Evolutionary conservation across 1,284 basidiomycete species (phyloP).

Genomic region (Fomes fomentarius): DNA sequence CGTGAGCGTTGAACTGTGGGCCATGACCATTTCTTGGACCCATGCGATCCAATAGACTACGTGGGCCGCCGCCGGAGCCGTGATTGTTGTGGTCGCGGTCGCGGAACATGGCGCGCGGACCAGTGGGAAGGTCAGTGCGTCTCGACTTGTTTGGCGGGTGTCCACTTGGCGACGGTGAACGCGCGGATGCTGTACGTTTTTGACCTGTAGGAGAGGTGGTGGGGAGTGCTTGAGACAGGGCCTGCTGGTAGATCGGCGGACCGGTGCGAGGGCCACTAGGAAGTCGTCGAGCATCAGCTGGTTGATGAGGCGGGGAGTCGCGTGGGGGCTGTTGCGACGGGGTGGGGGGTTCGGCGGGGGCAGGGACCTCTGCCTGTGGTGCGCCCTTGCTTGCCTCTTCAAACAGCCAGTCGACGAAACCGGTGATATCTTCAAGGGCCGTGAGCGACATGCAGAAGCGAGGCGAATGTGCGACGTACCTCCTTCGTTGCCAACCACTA

Average conservation of each 20-base stretch:
- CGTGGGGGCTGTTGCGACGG: constrained; percentile 35
- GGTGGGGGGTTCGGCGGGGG: constrained; percentile 38
- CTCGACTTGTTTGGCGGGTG: constrained; percentile 60
- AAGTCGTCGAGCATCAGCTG: constrained; percentile 44
- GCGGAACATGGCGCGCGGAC: constrained; percentile 74
- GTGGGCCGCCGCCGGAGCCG: constrained; percentile 38
- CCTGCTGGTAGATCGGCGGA: constrained; percentile 63
- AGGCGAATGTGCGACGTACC: constrained; percentile 45
- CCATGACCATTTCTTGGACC: constrained; percentile 46
- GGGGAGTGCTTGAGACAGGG: constrained; percentile 65
- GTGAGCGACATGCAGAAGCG: constrained; percentile 6
- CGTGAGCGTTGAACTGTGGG: constrained; percentile 38
- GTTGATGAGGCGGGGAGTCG: constrained; percentile 32
- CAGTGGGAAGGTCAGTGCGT: constrained; percentile 75
- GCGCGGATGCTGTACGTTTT: constrained; percentile 70
- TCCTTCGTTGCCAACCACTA: constrained; percentile 81
- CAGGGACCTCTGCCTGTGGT: constrained; percentile 45
- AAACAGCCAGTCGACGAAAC: constrained; percentile 86
- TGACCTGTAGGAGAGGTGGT: constrained; percentile 53
- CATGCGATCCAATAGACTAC: constrained; percentile 76
- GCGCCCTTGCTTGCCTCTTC: constrained; percentile 72
- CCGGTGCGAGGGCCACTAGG: constrained; percentile 36
- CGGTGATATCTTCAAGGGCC: constrained; percentile 55
- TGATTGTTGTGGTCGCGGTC: constrained; percentile 38
- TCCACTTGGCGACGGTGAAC: constrained; percentile 73